Evolutionary conservation across 225 moss, liverwort and hornwort genomes (phyloP).

Genomic region (Marchantia polymorpha): DNA sequence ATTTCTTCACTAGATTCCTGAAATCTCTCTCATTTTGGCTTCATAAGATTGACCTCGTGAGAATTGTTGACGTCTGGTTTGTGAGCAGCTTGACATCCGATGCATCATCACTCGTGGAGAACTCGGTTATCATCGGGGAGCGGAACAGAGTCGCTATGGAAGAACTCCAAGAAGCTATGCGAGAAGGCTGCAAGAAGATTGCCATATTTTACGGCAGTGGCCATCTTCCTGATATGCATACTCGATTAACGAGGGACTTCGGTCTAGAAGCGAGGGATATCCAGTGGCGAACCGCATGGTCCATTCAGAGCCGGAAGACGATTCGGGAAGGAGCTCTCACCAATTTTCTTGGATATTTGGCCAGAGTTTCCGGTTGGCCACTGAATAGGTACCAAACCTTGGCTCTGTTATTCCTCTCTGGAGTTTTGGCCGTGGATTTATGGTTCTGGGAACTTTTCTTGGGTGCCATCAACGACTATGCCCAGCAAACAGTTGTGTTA

Average conservation of each 20-base stretch:
- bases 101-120: slow-evolving; percentile 83
- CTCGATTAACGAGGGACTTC: slow-evolving; percentile 75
- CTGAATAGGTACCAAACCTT: slow-evolving; percentile 89
- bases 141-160: slow-evolving; percentile 91
- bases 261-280: slow-evolving; percentile 66
- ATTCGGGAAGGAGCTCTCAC: slow-evolving; percentile 52
- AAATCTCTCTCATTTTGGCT: no score
- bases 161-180: slow-evolving; percentile 74
- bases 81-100: slow-evolving; percentile 75
- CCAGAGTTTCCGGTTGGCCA: slow-evolving; percentile 82
- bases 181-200: slow-evolving; percentile 75
- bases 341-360: slow-evolving; percentile 55
- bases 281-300: slow-evolving; percentile 96
- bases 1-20: no score
- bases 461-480: slow-evolving; percentile 68
- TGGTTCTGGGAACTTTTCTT: slow-evolving; percentile 98
- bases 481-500: slow-evolving; percentile 55
- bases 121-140: slow-evolving; percentile 95
- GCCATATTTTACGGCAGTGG: slow-evolving; percentile 99
- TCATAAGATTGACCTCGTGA: no score
- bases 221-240: slow-evolving; percentile 95
- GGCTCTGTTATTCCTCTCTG: slow-evolving; percentile 72
- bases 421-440: slow-evolving; percentile 70
- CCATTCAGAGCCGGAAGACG: slow-evolving; percentile 61
- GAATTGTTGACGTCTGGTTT: background rate